phyloP scores from a whole-genome alignment of 1,139 yeast species.

The Candida labiduridarum region DNA sequence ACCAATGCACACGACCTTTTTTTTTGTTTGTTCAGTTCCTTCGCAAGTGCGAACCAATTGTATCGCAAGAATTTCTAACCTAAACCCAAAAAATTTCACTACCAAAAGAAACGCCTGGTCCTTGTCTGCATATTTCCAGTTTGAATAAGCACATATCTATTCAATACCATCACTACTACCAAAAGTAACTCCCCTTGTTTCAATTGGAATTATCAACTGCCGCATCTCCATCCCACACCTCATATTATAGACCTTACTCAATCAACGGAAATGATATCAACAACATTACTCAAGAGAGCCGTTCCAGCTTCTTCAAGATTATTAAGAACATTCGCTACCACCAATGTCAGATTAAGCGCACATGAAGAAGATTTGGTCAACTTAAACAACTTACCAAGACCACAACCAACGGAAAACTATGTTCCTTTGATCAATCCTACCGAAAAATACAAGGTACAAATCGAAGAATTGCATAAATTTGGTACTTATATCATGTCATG shows the following conservation, averaged over 20 bases:
- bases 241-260: neutral
- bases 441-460: conserved; percentile 68
- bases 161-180: neutral
- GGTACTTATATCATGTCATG: conserved; percentile 80
- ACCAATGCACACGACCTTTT: neutral
- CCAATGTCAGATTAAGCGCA: conserved; percentile 15
- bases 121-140: neutral
- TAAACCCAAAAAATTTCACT: conserved; percentile 2
- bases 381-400: conserved; percentile 44
- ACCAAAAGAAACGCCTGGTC: neutral
- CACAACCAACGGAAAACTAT: conserved; percentile 31
- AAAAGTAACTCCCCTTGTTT: neutral
- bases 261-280: conserved; percentile 5
- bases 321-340: conserved; percentile 15
- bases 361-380: conserved; percentile 37
- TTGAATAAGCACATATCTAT: neutral
- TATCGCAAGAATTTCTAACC: conserved; percentile 7
- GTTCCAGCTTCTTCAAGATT: conserved; percentile 5
- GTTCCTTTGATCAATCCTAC: conserved; percentile 78
- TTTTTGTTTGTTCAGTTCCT: neutral
- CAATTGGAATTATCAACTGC: neutral
- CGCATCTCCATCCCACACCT: neutral
- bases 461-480: conserved; percentile 79
- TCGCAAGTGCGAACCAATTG: conserved; percentile 1
- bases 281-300: conserved; percentile 7